These are phyloP conservation scores for Clonostachys byssicola DNA, from an alignment of 2,329 filamentous ascomycete species.

Conservation along the genomic window DNA sequence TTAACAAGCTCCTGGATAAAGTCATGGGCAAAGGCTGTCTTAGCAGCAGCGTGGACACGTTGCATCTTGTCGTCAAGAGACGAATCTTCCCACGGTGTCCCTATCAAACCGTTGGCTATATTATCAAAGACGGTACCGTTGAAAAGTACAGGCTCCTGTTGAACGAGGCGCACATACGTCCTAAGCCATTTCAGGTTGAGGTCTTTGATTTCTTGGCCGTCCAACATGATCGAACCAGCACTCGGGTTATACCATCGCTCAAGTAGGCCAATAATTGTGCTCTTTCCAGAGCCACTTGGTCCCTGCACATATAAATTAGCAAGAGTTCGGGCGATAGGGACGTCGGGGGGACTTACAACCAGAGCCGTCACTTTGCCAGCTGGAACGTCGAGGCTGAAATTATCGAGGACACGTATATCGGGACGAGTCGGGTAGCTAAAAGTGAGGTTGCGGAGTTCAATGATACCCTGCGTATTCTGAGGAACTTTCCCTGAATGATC, in stretches of 20 bases:
- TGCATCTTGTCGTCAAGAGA: conserved; percentile 37
- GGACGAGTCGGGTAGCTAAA: conserved; percentile 57
- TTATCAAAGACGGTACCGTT: conserved; percentile 49
- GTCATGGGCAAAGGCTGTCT: conserved; percentile 46
- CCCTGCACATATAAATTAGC: conserved; percentile 18
- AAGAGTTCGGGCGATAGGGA: too few relatives aligned
- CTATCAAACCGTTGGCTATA: conserved; percentile 39
- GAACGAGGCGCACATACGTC: conserved; percentile 47
- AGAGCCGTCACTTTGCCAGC: conserved; percentile 46
- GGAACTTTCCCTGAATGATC: conserved; percentile 24
- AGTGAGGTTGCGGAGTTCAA: conserved; percentile 39
- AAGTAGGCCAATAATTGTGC: conserved; percentile 50
- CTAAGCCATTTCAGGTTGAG: conserved; percentile 46
- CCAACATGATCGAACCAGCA: conserved; percentile 37
- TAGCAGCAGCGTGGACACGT: conserved; percentile 41
- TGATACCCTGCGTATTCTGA: conserved; percentile 30
- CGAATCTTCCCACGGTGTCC: conserved; percentile 26
- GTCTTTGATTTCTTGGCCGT: conserved; percentile 21
- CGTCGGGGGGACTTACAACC: conserved; percentile 19
- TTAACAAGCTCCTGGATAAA: conserved; percentile 45
- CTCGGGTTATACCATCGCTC: conserved; percentile 56
- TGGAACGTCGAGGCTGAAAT: conserved; percentile 35
- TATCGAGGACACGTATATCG: conserved; percentile 36
- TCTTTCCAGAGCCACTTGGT: conserved; percentile 54
- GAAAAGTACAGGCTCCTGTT: conserved; percentile 48